phyloP scores from a whole-genome alignment of 176 grass and related monocot species.

The Panicum miliaceum region DNA sequence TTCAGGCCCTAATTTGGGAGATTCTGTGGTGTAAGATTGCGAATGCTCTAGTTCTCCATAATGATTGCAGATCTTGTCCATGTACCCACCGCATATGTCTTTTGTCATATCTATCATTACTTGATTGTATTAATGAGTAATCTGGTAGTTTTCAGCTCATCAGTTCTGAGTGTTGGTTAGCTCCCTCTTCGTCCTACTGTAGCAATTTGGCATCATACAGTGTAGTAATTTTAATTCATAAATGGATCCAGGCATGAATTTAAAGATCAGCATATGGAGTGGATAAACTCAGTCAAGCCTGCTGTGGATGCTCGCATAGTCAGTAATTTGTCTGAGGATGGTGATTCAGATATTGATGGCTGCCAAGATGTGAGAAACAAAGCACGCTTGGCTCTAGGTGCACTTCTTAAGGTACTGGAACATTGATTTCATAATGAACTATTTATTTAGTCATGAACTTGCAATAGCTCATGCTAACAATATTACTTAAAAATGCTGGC shows the following conservation, averaged over 20 bases:
- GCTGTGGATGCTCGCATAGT: slow-evolving; percentile 70
- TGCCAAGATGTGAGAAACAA: slow-evolving; percentile 72
- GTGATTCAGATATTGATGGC: slow-evolving; percentile 44
- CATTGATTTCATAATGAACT: slow-evolving; percentile 12
- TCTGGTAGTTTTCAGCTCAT: slow-evolving; percentile 1
- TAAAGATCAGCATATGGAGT: slow-evolving; percentile 83
- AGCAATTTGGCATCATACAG: slow-evolving; percentile 21
- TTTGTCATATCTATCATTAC: slow-evolving; percentile 19
- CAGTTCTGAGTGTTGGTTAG: not conserved
- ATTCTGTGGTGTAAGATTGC: not conserved
- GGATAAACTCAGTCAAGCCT: slow-evolving; percentile 78
- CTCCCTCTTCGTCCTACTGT: slow-evolving; percentile 2
- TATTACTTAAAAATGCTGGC: not conserved
- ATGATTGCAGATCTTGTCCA: not conserved
- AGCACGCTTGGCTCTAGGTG: slow-evolving; percentile 60
- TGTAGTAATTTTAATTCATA: slow-evolving; percentile 31
- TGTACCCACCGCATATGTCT: not conserved
- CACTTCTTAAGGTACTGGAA: slow-evolving; percentile 81
- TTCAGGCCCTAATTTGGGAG: not conserved
- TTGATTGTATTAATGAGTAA: slow-evolving; percentile 17
- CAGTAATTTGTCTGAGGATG: slow-evolving; percentile 54
- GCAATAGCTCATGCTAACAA: not conserved
- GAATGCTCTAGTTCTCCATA: slow-evolving; percentile 3
- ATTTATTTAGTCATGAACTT: slow-evolving; percentile 6
- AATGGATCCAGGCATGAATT: slow-evolving; percentile 76